Conservation (phyloP, 1,284 basidiomycete genomes). For the Irpex sp. region DNA sequence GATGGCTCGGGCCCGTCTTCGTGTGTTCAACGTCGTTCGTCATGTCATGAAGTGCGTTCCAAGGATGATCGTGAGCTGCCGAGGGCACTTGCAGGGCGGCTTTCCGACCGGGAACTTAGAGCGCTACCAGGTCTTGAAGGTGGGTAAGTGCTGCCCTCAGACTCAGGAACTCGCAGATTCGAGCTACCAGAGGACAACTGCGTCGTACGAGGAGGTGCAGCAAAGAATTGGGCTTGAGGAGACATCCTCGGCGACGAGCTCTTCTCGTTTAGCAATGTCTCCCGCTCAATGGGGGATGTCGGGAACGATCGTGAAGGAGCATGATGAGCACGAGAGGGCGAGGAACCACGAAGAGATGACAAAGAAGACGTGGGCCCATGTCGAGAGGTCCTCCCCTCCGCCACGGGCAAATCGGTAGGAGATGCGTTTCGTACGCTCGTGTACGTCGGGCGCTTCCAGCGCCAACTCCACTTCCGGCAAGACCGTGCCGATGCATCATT, state of each 20-base stretch:
- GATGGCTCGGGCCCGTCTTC: background rate
- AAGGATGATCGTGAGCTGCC: background rate
- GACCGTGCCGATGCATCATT: conserved; percentile 12
- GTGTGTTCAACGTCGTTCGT: background rate
- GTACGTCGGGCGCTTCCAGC: conserved; percentile 18
- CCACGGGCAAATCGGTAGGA: conserved; percentile 19
- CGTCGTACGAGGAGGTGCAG: conserved; percentile 16
- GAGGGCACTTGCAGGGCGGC: conserved; percentile 21
- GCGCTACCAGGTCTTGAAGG: conserved; percentile 23
- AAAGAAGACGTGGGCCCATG: conserved; percentile 27
- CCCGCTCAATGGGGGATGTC: conserved; percentile 25
- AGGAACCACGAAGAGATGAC: conserved; percentile 14
- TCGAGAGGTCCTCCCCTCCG: conserved; percentile 22
- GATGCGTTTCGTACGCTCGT: conserved; percentile 18
- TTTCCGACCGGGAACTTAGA: conserved; percentile 15
- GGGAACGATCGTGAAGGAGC: conserved; percentile 23
- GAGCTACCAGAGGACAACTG: conserved; percentile 10
- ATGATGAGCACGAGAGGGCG: conserved; percentile 8
- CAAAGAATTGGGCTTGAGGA: conserved; percentile 18
- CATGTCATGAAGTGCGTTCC: background rate
- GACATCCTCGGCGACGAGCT: conserved; percentile 22
- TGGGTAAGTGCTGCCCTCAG: conserved; percentile 14
- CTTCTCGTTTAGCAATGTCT: conserved; percentile 20
- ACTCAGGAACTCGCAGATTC: conserved; percentile 5
- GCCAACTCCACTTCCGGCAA: conserved; percentile 24